These are phyloP conservation scores for Nakazawaea ernobii DNA, from an alignment of 805 yeast genomes.

Conservation along the genomic window DNA sequence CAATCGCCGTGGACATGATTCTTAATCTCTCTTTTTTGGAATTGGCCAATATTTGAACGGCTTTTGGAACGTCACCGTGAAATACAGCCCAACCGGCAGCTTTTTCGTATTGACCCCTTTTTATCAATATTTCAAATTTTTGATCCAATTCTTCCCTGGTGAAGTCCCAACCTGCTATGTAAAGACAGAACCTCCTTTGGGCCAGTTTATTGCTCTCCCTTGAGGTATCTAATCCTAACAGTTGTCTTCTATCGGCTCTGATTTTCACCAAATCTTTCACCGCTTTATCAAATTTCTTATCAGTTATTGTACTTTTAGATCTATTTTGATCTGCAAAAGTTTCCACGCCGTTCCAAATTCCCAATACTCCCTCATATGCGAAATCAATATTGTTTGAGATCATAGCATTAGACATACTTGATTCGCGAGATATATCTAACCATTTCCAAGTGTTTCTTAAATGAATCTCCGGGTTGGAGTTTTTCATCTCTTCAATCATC, in stretches of 20 bases:
- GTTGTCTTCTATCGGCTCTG: conserved; percentile 35
- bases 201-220: conserved; percentile 42
- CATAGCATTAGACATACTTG: conserved; percentile 63
- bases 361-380: conserved; percentile 82
- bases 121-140: conserved; percentile 51
- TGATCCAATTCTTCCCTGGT: conserved; percentile 70
- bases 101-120: conserved; percentile 62
- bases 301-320: conserved; percentile 27
- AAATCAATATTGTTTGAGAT: conserved; percentile 66
- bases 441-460: conserved; percentile 86
- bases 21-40: conserved; percentile 66
- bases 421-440: conserved; percentile 67
- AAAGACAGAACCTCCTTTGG: conserved; percentile 73
- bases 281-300: conserved; percentile 40
- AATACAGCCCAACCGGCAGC: conserved; percentile 99
- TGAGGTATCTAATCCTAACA: conserved; percentile 37
- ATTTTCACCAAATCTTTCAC: conserved; percentile 45
- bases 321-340: conserved; percentile 47
- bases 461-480: conserved; percentile 48
- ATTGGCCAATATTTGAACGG: conserved; percentile 72
- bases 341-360: conserved; percentile 79
- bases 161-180: conserved; percentile 88
- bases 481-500: conserved; percentile 46
- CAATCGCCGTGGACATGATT: conserved; percentile 88
- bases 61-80: conserved; percentile 79